Conservation (phyloP, 176 grass and related monocot species). For the Paspalum vaginatum region DNA sequence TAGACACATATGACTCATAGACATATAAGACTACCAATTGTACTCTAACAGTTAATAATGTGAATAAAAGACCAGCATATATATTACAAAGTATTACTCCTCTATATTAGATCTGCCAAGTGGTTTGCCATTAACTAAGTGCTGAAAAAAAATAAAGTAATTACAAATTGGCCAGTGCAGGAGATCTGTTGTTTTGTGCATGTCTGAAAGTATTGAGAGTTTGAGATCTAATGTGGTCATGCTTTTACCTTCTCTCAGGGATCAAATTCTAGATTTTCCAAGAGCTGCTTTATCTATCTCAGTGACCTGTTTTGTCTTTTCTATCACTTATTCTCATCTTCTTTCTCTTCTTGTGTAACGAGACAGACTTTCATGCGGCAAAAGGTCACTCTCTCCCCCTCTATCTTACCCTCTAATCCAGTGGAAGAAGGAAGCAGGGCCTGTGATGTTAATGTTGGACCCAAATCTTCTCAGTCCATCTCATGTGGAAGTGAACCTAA, state of each 20-base stretch:
- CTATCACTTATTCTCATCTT: conserved; percentile 39
- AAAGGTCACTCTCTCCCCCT: conserved; percentile 76
- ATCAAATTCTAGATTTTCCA: neutral
- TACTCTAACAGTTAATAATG: neutral
- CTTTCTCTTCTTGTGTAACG: conserved; percentile 55
- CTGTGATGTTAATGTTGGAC: conserved; percentile 42
- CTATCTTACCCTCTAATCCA: conserved; percentile 56
- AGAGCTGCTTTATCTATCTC: conserved; percentile 10
- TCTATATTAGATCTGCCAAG: neutral
- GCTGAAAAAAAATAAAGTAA: neutral
- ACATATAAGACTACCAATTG: too few relatives aligned
- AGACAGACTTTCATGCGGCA: conserved; percentile 98
- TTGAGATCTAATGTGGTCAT: neutral
- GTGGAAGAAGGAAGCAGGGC: conserved; percentile 61
- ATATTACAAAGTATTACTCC: neutral
- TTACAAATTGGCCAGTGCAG: conserved; percentile 24
- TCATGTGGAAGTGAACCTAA: conserved; percentile 51
- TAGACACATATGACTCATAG: too few relatives aligned
- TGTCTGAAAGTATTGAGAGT: neutral
- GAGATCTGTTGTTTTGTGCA: conserved; percentile 13
- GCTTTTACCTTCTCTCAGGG: neutral
- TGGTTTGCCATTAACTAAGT: neutral
- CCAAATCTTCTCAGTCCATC: conserved; percentile 41
- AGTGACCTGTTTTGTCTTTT: conserved; percentile 14
- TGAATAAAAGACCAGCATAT: conserved; percentile 6